phyloP scores from a whole-genome alignment of 805 yeast genomes.

The Kuraishia capsulata region DNA sequence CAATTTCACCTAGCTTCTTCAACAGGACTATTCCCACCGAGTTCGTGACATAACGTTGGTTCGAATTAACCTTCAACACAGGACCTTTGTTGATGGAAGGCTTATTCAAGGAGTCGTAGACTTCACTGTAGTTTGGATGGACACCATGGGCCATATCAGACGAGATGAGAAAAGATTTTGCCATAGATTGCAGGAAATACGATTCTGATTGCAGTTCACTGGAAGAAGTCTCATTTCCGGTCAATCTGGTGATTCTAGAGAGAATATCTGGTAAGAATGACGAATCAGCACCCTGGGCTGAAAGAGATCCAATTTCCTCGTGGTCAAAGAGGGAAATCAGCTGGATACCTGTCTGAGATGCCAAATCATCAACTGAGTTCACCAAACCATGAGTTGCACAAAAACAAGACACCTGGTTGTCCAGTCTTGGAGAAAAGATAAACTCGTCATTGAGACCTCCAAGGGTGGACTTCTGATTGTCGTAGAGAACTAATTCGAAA shows the following conservation, averaged over 20 bases:
- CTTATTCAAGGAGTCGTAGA: constrained; percentile 69
- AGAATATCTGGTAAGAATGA: constrained; percentile 77
- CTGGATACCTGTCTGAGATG: constrained; percentile 49
- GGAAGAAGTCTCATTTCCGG: constrained; percentile 26
- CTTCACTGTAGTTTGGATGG: constrained; percentile 80
- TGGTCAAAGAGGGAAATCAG: constrained; percentile 85
- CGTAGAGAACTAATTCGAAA: constrained; percentile 80
- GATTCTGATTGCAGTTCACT: constrained; percentile 16
- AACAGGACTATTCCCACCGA: constrained; percentile 79
- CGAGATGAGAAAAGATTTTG: constrained; percentile 80
- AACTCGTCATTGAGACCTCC: constrained; percentile 92
- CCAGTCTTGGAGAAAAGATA: constrained; percentile 84
- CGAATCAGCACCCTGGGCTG: constrained; percentile 96
- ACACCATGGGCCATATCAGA: constrained; percentile 97
- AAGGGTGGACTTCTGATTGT: constrained; percentile 70
- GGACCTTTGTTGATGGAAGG: constrained; percentile 87
- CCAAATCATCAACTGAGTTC: constrained; percentile 31
- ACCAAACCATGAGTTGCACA: constrained; percentile 68
- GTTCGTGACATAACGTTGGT: constrained; percentile 92
- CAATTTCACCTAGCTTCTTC: constrained; percentile 58
- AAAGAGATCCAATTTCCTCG: constrained; percentile 89
- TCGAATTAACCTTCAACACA: constrained; percentile 87
- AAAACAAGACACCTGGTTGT: constrained; percentile 82
- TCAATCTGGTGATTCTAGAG: constrained; percentile 50
- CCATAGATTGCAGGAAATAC: constrained; percentile 43